Conservation (phyloP, 108 stramenopile genomes). For the Epithemia pelagica region DNA sequence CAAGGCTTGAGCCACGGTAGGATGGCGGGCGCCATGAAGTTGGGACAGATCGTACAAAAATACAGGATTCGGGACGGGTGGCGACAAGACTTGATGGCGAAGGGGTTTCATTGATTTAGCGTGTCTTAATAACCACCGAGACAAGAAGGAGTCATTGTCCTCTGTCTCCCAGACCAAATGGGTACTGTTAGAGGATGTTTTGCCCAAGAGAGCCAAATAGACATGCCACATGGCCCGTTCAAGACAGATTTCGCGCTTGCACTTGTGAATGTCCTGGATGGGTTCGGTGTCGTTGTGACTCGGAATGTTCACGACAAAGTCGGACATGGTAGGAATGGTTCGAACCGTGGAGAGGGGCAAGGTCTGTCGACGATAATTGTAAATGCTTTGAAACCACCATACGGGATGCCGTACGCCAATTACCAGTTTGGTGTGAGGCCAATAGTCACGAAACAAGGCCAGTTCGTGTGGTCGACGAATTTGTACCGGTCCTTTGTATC, state of each 20-base stretch:
- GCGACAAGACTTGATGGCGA: background rate
- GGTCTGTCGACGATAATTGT: conserved; percentile 15
- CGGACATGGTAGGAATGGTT: too few relatives aligned
- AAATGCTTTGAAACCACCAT: conserved; percentile 33
- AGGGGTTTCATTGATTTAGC: too few relatives aligned
- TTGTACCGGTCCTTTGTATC: conserved; percentile 15
- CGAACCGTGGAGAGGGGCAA: too few relatives aligned
- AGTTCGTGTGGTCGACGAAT: conserved; percentile 8
- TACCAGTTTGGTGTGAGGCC: conserved; percentile 31
- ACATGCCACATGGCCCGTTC: conserved; percentile 5
- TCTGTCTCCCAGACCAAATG: background rate
- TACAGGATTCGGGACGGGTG: conserved; percentile 19
- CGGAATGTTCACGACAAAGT: too few relatives aligned
- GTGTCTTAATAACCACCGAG: too few relatives aligned
- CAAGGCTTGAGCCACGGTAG: conserved; percentile 5
- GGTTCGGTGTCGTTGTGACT: background rate
- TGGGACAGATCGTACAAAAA: conserved; percentile 20
- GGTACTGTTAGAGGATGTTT: conserved; percentile 7
- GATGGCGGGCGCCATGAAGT: conserved; percentile 8
- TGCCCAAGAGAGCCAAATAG: conserved; percentile 15
- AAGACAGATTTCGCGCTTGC: background rate
- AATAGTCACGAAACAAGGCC: conserved; percentile 14
- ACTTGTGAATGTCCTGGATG: background rate
- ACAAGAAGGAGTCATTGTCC: too few relatives aligned
- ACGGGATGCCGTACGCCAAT: conserved; percentile 39